Evolutionary conservation across 2,329 filamentous ascomycete species (phyloP).

Genomic region (Teratosphaeria destructans): DNA sequence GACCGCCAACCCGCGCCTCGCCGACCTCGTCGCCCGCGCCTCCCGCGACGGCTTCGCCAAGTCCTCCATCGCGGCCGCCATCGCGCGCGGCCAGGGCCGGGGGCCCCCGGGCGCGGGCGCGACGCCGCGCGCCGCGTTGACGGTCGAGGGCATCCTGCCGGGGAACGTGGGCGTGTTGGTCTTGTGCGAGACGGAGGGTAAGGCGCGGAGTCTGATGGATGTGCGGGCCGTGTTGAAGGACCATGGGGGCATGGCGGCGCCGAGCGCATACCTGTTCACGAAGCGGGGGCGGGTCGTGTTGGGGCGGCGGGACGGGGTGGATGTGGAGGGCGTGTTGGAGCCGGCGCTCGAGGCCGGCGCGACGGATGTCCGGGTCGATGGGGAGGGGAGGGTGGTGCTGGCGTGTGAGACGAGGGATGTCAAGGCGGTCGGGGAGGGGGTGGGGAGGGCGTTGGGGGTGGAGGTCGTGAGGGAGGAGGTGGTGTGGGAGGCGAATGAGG

Average conservation of each 20-base stretch:
- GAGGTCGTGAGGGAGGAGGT: conserved; percentile 68
- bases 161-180: conserved; percentile 65
- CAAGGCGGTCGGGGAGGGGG: conserved; percentile 50
- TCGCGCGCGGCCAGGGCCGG: conserved; percentile 79
- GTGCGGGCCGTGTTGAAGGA: conserved; percentile 58
- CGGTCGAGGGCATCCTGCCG: conserved; percentile 71
- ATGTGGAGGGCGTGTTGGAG: conserved; percentile 65
- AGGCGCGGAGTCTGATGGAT: conserved; percentile 61
- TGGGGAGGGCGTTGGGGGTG: conserved; percentile 55
- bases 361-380: conserved; percentile 59
- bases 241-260: conserved; percentile 56
- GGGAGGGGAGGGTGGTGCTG: conserved; percentile 59
- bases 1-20: conserved; percentile 64
- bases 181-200: conserved; percentile 78
- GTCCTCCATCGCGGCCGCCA: conserved; percentile 68
- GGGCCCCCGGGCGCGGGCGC: conserved; percentile 51
- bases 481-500: conserved; percentile 73
- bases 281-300: conserved; percentile 68
- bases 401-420: conserved; percentile 59
- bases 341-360: conserved; percentile 77
- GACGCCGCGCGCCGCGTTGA: conserved; percentile 62
- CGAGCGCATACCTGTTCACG: conserved; percentile 76
- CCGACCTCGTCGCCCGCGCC: conserved; percentile 59
- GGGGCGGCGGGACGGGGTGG: conserved; percentile 45
- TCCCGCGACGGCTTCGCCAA: conserved; percentile 85